These are phyloP conservation scores for Lichenothelia convexa DNA, from an alignment of 495 filamentous ascomycete genomes.

Conservation along the genomic window DNA sequence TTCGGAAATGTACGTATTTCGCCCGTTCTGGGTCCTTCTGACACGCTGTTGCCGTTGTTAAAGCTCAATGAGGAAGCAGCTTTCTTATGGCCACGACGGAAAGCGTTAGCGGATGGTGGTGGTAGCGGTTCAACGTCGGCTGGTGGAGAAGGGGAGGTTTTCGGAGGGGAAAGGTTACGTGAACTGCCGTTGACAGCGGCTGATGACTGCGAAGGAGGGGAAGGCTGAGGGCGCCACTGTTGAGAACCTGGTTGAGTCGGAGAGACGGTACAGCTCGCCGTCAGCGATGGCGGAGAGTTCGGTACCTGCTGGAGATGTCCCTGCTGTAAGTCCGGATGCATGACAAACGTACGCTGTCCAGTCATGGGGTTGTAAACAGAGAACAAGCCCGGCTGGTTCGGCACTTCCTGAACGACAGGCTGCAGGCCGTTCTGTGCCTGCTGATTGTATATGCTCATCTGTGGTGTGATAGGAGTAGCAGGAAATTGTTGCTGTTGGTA, in stretches of 20 bases:
- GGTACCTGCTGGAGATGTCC: slow-evolving; percentile 16
- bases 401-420: slow-evolving; percentile 46
- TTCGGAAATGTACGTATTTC: slow-evolving; percentile 37
- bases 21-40: slow-evolving; percentile 54
- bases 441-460: slow-evolving; percentile 41
- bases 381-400: slow-evolving; percentile 56
- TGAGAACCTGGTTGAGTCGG: too few relatives aligned
- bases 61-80: slow-evolving; percentile 51
- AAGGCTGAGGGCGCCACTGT: slow-evolving; percentile 64
- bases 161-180: slow-evolving; percentile 52
- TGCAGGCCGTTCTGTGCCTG: slow-evolving; percentile 59
- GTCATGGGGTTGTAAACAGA: slow-evolving; percentile 67
- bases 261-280: too few relatives aligned
- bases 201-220: slow-evolving; percentile 48
- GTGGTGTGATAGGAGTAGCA: slow-evolving; percentile 25
- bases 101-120: slow-evolving; percentile 64
- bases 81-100: slow-evolving; percentile 87
- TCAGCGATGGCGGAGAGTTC: slow-evolving; percentile 15
- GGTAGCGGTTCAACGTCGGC: slow-evolving; percentile 53
- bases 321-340: slow-evolving; percentile 38
- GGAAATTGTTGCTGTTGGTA: slow-evolving; percentile 22
- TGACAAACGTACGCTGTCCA: slow-evolving; percentile 57
- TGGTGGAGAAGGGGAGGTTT: slow-evolving; percentile 41
- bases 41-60: slow-evolving; percentile 36
- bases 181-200: slow-evolving; percentile 28